Percentiles rank a stretch among this genome's conserved stretches.
Conservation (phyloP, 2,329 filamentous ascomycete species). For the Nannizziopsis barbatae region DNA sequence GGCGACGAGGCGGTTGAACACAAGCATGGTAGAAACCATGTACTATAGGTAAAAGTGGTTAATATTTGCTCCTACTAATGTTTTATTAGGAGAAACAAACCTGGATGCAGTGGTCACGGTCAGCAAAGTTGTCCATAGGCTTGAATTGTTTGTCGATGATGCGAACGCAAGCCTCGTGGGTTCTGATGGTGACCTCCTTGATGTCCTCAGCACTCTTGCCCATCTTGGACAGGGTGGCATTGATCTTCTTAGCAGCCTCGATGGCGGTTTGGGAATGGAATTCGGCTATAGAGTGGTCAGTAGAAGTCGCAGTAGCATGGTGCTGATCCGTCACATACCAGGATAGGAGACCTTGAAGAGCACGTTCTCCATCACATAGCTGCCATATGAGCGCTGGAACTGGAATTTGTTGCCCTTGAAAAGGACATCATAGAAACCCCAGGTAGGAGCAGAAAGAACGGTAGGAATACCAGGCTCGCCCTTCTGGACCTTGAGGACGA, state of each 20-base stretch:
- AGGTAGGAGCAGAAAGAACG: slow-evolving; percentile 80
- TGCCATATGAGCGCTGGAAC: slow-evolving; percentile 92
- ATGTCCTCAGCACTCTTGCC: slow-evolving; percentile 92
- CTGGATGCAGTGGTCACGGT: slow-evolving; percentile 98
- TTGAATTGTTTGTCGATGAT: slow-evolving; percentile 99
- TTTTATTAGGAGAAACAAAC: slow-evolving; percentile 23
- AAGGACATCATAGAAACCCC: slow-evolving; percentile 98
- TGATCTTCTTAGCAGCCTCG: slow-evolving; percentile 81
- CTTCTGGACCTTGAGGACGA: slow-evolving; percentile 80
- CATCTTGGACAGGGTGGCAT: slow-evolving; percentile 66
- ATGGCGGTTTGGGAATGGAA: slow-evolving; percentile 99
- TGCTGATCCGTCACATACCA: slow-evolving; percentile 43
- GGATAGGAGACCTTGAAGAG: slow-evolving; percentile 99
- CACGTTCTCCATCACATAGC: slow-evolving; percentile 99
- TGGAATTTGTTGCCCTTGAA: slow-evolving; percentile 94
- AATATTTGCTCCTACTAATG: slow-evolving; percentile 16
- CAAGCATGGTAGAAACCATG: slow-evolving; percentile 95
- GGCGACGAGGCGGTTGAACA: slow-evolving; percentile 85
- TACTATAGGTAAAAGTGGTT: slow-evolving; percentile 42
- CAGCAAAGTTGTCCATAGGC: slow-evolving; percentile 99
- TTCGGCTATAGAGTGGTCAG: slow-evolving; percentile 51
- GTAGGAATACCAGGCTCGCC: slow-evolving; percentile 87
- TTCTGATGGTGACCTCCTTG: slow-evolving; percentile 84
- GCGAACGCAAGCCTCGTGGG: slow-evolving; percentile 94
- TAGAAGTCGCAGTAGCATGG: neutral